A percentile compares a stretch with the other conserved stretches of the same genome.
These are phyloP conservation scores for Lipomyces spencermartinsiae DNA, from an alignment of 805 yeast genomes.

Conservation along the genomic window DNA sequence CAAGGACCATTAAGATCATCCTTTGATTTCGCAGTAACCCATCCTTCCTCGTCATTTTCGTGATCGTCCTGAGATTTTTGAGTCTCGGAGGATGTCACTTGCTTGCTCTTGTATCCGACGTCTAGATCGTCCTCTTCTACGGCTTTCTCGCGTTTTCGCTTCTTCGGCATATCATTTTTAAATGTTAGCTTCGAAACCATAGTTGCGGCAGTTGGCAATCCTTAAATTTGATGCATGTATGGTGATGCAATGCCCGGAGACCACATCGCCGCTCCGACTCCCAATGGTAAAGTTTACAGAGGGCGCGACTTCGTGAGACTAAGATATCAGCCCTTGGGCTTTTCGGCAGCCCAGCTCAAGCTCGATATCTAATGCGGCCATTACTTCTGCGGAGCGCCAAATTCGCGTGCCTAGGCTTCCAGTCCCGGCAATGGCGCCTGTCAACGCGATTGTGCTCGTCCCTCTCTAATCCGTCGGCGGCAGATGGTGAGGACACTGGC, in stretches of 20 bases:
- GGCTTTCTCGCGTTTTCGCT: slow-evolving; percentile 21
- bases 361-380: slow-evolving; percentile 3
- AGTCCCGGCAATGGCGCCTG: neutral
- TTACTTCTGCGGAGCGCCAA: neutral
- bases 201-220: neutral
- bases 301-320: no score
- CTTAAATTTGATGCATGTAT: no score
- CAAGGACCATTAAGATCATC: slow-evolving; percentile 48
- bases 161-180: slow-evolving; percentile 47
- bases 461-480: neutral
- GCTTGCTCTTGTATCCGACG: slow-evolving; percentile 13
- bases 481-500: neutral
- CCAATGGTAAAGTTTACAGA: neutral
- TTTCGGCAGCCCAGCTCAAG: neutral
- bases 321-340: neutral
- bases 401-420: neutral
- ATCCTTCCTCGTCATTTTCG: slow-evolving; percentile 32
- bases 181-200: slow-evolving; percentile 50
- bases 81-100: slow-evolving; percentile 14
- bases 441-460: neutral
- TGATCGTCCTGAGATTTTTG: slow-evolving; percentile 16
- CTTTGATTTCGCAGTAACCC: slow-evolving; percentile 44
- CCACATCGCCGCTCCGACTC: neutral
- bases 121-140: slow-evolving; percentile 26
- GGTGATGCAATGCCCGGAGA: no score